Conservation (phyloP, 2,329 filamentous ascomycete species). For the Exophiala oligosperma region DNA sequence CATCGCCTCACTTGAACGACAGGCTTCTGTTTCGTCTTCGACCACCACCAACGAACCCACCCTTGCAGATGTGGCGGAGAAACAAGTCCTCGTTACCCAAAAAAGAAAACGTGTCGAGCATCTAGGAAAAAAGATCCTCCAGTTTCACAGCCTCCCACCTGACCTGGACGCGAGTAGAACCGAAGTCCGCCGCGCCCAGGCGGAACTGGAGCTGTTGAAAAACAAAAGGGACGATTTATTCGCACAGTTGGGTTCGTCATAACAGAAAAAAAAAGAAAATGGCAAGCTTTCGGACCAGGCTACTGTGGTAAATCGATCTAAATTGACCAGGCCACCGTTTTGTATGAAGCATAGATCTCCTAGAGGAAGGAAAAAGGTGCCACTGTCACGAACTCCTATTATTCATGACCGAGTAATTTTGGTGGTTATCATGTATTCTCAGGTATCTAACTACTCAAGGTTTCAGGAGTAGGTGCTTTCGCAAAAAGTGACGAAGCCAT, state of each 20-base stretch:
- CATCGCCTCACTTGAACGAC: conserved; percentile 43
- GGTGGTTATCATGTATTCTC: too few relatives aligned
- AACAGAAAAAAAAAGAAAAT: background rate
- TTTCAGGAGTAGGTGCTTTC: too few relatives aligned
- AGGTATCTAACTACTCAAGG: too few relatives aligned
- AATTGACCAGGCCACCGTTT: too few relatives aligned
- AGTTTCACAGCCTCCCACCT: conserved; percentile 71
- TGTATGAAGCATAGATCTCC: too few relatives aligned
- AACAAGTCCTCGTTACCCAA: background rate
- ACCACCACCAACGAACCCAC: background rate
- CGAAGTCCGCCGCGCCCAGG: conserved; percentile 68
- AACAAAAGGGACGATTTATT: conserved; percentile 71
- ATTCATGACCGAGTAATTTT: too few relatives aligned
- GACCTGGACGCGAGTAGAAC: conserved; percentile 67
- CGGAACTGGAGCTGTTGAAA: conserved; percentile 62
- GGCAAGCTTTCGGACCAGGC: too few relatives aligned
- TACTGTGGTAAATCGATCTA: too few relatives aligned
- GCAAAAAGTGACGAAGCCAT: too few relatives aligned
- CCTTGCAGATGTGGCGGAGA: conserved; percentile 4
- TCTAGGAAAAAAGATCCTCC: conserved; percentile 61
- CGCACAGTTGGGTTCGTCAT: conserved; percentile 51
- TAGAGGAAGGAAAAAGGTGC: too few relatives aligned
- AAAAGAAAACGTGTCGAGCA: conserved; percentile 58
- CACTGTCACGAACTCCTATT: too few relatives aligned
- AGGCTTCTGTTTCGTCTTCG: conserved; percentile 16